Evolutionary conservation across 345 rosid genomes (phyloP), one percentile per base, ranked within the genome.

Genomic region (Eucalyptus erythrocorys): DNA sequence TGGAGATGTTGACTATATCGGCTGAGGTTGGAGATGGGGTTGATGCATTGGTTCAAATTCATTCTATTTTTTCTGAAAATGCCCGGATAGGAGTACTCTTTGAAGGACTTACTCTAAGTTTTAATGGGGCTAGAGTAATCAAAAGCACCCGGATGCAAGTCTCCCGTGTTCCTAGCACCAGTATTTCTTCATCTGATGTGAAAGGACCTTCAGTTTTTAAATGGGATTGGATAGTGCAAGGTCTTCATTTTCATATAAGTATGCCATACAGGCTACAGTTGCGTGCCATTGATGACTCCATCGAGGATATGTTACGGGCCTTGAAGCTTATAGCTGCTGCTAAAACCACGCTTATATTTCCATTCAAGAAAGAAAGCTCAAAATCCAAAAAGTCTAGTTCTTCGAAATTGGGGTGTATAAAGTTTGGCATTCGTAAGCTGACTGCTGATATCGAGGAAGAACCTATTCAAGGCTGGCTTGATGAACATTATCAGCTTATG

Each of bases 381-480:
- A 96, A 93, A 91, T 91, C 96, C 45, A 97, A 95, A 91, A 97
- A 92, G 90, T 92, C 97, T 55, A 93, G 94, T 91, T 91, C 96
- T n/a, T 71, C 91, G 13, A 96, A 95, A 89, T 91, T 95, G 94
- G 98, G 99, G 87, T 85, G 97, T 88, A 87, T 98, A 85, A 97
- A 93, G 92, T 94, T 98, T 86, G 93, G 93, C 87, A 91, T 98
- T 90, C 97, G 98, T 86, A 96, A 93, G 89, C 89, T 98, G 57
- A 95, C 94, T 45, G 95, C 94, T 91, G 98, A 98, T 92, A 98
- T 98, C 55, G 99, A 98, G 93, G 99, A 98, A 92, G 99, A 98
- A 91, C 99, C 99, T 32, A 87, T 96, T 64, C 98, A 97, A 90
- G 99, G 99, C 50, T 98, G 99, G 99, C 99, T 97, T 93, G 99